Evolutionary conservation across 768 basidiomycete species (phyloP), one percentile per base, ranked within the genome.

Genomic region (Boletellus emodensis): DNA sequence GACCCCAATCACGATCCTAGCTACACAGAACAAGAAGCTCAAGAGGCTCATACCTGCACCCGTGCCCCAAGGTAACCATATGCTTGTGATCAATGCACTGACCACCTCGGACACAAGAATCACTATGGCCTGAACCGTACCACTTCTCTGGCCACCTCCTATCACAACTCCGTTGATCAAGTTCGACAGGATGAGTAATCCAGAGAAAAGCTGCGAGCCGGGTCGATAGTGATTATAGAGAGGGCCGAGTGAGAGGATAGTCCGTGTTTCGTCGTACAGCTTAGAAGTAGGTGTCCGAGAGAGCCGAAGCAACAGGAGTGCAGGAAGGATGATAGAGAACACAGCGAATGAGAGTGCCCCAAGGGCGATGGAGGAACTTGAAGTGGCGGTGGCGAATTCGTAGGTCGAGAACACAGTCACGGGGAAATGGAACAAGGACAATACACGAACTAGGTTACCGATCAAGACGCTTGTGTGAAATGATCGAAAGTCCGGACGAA

Each of bases 1-100:
- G 13, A 97, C 93, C 3, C 90, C 88, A 20, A 93, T 80, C 24
- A 94, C 84, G 60, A 96, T 94, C 56, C 95, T 78, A 18, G 89
- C 84, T 5, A 95, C 89, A 51, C 91, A 93, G 60, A 95, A 87
- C 61, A 96, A 72, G 75, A 97, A 97, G 65, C 90, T 93, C 51
- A 95, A 85, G 33, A 94, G 76, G 13, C 94, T 95, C 96, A 98
- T 98, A 54, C 92, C 90, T 2, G 95, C 93, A 1, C 95, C 93
- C 46, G 87, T 87, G 28, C 91, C 92, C 95, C 95, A 99, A 15
- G 94, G 94, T 52, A 96, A 78, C 92, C 92, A 96, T 30, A 95
- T 75, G 54, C 90, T 94, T 30, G 94, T 96, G 24, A 90, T 82
- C 51, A 98, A 73, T 6, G 94, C 90, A 39, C 88, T 84, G 18